Percentiles rank a stretch among this genome's conserved stretches.
Evolutionary conservation across 176 grass and related monocot species (phyloP).

Genomic region (Oryza brachyantha): DNA sequence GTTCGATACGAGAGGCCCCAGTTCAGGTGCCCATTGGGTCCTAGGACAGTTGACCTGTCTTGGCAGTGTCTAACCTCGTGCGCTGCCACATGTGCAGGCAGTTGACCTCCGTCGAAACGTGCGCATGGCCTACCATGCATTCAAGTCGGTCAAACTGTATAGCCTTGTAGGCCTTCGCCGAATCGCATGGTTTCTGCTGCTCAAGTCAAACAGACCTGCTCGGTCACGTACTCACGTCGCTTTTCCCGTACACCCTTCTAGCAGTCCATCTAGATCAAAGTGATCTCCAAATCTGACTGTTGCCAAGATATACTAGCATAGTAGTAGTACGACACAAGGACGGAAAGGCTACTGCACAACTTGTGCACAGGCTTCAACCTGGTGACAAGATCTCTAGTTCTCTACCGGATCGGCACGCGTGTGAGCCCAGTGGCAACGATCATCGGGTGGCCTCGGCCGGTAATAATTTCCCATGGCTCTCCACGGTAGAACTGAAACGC

Average conservation of each 20-base stretch:
- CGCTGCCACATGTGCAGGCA: background rate
- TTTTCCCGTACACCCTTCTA: background rate
- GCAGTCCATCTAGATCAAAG: background rate
- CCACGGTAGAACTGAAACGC: background rate
- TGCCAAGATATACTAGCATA: too few species aligned
- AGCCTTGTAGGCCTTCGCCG: background rate
- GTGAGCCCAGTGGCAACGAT: background rate
- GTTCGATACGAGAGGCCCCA: background rate
- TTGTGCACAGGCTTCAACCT: background rate
- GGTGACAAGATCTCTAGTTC: background rate
- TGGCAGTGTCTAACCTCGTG: background rate
- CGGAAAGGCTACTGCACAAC: background rate
- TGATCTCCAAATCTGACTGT: background rate
- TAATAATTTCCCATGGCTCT: background rate
- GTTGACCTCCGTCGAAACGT: background rate
- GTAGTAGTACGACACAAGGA: too few species aligned
- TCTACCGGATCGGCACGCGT: background rate
- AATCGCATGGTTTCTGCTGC: background rate
- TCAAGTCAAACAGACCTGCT: background rate
- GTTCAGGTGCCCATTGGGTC: background rate
- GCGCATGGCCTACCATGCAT: conserved; percentile 17
- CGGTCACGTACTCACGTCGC: background rate
- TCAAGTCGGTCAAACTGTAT: background rate
- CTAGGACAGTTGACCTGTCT: background rate
- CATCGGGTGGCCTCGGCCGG: background rate